Base-by-base conservation (phyloP, 176 grass and related monocot genomes). In the Avena sativa region DNA sequence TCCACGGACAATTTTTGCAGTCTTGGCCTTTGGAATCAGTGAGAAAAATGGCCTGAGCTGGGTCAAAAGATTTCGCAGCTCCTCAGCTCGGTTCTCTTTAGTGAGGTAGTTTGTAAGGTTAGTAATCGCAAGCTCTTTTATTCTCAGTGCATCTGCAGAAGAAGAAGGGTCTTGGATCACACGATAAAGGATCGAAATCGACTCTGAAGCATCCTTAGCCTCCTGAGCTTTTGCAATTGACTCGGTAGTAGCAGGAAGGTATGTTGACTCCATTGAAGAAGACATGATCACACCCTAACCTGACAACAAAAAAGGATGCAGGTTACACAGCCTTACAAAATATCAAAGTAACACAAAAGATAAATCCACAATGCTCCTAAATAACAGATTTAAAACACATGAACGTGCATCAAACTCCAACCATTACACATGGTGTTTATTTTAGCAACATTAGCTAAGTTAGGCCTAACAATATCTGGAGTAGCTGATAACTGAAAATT, bases 1-100 rank as follows among this genome's bases (percentile, higher is more conserved):
- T 16, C 73, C 73, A 53, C 73, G 73, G 73, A 76, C 73, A 76
- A 76, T 76, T 30, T 76, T 76, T 52, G 73, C 73, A 30, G 73
- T 76, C 73, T 76, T 76, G 73, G 73, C 73, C 48, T 76, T 76
- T 48, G 73, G 73, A 76, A 76, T 52, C 47, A 75, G 46, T 52
- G 72, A 75, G 47, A 75, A 75, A 75, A 75, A 75, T 2, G 72
- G 47, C 72, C 73, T 76, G 23, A 76, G 47, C 73, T 76, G 73
- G 48, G 23, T 53, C 73, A 76, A 30, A 51, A 76, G 73, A 52
- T 76, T 76, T 4, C 73, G 73, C 73, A 76, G 73, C 23, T 76
- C 73, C 13, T 76, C 73, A 5, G 73, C 73, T 30, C 73, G 23
- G 48, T 76, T 76, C 73, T 76, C 73, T 53, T 76, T 30, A 76